A percentile compares a stretch with the other conserved stretches of the same genome.
Conservation (phyloP, 352 stramenopile genomes). For the Nothophytophthora sp. region DNA sequence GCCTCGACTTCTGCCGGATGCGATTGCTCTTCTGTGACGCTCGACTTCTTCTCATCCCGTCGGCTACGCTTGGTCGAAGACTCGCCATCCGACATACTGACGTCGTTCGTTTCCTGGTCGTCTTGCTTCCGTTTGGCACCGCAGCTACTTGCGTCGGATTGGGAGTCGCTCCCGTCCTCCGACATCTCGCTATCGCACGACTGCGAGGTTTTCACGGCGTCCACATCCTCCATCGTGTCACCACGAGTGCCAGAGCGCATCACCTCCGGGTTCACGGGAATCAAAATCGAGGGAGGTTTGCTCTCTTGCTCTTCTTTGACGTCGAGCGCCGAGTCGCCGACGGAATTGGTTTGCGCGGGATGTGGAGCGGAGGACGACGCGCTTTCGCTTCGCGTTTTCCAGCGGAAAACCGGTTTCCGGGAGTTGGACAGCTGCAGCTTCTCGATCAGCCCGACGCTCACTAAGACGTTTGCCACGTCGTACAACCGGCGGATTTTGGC, state of each 20-base stretch:
- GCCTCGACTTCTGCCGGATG: slow-evolving; percentile 1
- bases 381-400: slow-evolving; percentile 41
- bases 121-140: slow-evolving; percentile 48
- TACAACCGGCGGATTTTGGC: slow-evolving; percentile 97
- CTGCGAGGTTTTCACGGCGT: slow-evolving; percentile 51
- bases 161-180: slow-evolving; percentile 57
- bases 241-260: slow-evolving; percentile 3
- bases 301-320: slow-evolving; percentile 1
- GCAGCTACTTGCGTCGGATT: slow-evolving; percentile 43
- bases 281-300: slow-evolving; percentile 2
- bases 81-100: slow-evolving; percentile 32
- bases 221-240: slow-evolving; percentile 17
- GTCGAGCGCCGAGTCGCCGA: background rate
- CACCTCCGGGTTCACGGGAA: slow-evolving; percentile 8
- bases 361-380: background rate
- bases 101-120: slow-evolving; percentile 26
- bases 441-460: slow-evolving; percentile 91
- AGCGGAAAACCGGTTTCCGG: slow-evolving; percentile 86
- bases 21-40: background rate
- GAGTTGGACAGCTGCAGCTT: slow-evolving; percentile 87
- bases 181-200: slow-evolving; percentile 67
- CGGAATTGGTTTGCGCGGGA: background rate
- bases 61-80: slow-evolving; percentile 27
- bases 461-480: slow-evolving; percentile 97
- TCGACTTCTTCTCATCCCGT: background rate